These are phyloP conservation scores for Neopestalotiopsis rosae DNA, from an alignment of 2,329 filamentous ascomycete genomes.

Conservation along the genomic window DNA sequence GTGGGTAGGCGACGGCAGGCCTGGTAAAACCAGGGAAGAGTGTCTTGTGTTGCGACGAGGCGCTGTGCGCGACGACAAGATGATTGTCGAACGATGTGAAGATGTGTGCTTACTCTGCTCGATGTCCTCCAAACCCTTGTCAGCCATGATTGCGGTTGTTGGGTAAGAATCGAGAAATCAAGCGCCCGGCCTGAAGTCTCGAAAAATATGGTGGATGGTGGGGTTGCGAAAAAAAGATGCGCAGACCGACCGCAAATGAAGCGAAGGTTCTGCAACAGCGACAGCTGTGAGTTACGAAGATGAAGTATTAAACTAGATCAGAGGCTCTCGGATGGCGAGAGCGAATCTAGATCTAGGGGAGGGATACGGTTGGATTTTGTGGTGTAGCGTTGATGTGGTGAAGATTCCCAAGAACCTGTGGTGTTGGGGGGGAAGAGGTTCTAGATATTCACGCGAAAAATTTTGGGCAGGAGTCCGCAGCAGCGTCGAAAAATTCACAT, in stretches of 20 bases:
- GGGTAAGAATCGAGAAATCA: constrained; percentile 19
- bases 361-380: constrained; percentile 5
- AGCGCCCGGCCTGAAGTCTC: constrained; percentile 21
- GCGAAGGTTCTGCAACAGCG: constrained; percentile 26
- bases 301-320: constrained; percentile 21
- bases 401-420: constrained; percentile 15
- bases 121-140: constrained; percentile 93
- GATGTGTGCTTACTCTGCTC: constrained; percentile 28
- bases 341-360: constrained; percentile 22
- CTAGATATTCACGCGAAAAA: constrained; percentile 17
- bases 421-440: constrained; percentile 8
- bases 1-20: background rate
- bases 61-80: background rate
- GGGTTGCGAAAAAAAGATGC: constrained; percentile 32
- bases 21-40: background rate
- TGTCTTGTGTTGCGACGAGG: background rate
- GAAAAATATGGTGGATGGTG: constrained; percentile 34
- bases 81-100: background rate
- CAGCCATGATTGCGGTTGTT: constrained; percentile 92
- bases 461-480: constrained; percentile 16
- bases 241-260: constrained; percentile 19
- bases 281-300: constrained; percentile 28
- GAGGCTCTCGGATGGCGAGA: constrained; percentile 21
- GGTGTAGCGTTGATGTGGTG: constrained; percentile 13
- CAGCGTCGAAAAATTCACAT: constrained; percentile 8